phyloP scores from a whole-genome alignment of 805 yeast species.

The Saturnispora hagleri region DNA sequence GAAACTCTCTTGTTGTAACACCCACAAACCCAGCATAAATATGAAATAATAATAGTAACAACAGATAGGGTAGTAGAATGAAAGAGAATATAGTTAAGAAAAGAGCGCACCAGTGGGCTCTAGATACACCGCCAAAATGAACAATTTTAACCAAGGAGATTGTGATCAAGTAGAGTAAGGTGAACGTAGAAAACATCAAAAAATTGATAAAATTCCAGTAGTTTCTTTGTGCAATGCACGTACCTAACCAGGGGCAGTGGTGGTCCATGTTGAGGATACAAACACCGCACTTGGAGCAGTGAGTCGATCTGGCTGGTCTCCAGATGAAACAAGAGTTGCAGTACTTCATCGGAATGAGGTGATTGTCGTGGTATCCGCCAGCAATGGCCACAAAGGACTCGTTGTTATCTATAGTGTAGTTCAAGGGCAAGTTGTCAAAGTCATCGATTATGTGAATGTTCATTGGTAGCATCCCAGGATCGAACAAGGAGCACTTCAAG shows the following conservation, averaged over 20 bases:
- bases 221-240: slow-evolving; percentile 69
- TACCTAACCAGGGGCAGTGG: slow-evolving; percentile 56
- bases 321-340: slow-evolving; percentile 58
- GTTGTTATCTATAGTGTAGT: slow-evolving; percentile 40
- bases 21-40: slow-evolving; percentile 44
- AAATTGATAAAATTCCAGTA: slow-evolving; percentile 53
- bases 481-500: slow-evolving; percentile 46
- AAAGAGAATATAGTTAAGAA: slow-evolving; percentile 43
- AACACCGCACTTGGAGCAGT: slow-evolving; percentile 60
- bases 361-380: background rate
- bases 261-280: slow-evolving; percentile 60
- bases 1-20: slow-evolving; percentile 66
- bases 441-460: slow-evolving; percentile 49
- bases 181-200: slow-evolving; percentile 30
- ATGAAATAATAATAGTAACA: slow-evolving; percentile 45
- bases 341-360: slow-evolving; percentile 34
- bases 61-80: slow-evolving; percentile 45
- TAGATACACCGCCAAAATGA: slow-evolving; percentile 17
- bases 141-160: slow-evolving; percentile 25
- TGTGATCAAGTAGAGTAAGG: slow-evolving; percentile 23
- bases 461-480: slow-evolving; percentile 65
- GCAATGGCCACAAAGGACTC: background rate
- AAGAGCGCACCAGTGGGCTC: slow-evolving; percentile 33
- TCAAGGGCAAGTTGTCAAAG: slow-evolving; percentile 39
- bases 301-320: slow-evolving; percentile 71